Conservation (phyloP, 2,329 filamentous ascomycete genomes). For the Aschersonia sp. region DNA sequence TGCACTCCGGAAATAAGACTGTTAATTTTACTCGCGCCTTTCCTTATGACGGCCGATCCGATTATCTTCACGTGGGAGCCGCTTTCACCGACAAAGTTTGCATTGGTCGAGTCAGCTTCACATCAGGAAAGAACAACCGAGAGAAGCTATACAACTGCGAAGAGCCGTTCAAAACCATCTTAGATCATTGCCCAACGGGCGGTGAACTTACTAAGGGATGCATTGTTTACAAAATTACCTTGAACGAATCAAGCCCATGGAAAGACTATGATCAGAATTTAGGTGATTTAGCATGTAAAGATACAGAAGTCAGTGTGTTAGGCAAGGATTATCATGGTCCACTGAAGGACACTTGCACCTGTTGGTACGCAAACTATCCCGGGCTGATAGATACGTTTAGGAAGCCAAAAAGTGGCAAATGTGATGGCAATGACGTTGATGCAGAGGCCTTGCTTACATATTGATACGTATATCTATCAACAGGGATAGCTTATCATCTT, state of each 20-base stretch:
- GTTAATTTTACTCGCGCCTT: background rate
- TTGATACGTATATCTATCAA: too few relatives aligned
- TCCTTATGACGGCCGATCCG: background rate
- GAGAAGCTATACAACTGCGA: background rate
- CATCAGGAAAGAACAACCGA: background rate
- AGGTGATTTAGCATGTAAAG: background rate
- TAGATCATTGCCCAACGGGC: background rate
- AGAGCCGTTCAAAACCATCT: background rate
- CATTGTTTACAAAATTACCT: background rate
- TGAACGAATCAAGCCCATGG: background rate
- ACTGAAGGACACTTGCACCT: background rate
- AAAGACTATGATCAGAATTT: background rate
- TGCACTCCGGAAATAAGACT: background rate
- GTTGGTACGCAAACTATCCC: background rate
- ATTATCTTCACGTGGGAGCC: background rate
- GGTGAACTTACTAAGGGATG: background rate
- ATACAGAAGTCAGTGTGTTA: background rate
- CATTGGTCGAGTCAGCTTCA: background rate
- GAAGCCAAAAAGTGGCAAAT: background rate
- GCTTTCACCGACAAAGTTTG: background rate
- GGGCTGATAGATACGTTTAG: background rate
- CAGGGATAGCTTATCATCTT: too few relatives aligned
- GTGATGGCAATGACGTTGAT: background rate
- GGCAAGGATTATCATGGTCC: background rate
- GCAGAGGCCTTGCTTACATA: constrained; percentile 2